Percentiles rank a stretch among this genome's conserved stretches.
phyloP scores from a whole-genome alignment of 108 stramenopile genomes.

The Cyclotella distinguenda region DNA sequence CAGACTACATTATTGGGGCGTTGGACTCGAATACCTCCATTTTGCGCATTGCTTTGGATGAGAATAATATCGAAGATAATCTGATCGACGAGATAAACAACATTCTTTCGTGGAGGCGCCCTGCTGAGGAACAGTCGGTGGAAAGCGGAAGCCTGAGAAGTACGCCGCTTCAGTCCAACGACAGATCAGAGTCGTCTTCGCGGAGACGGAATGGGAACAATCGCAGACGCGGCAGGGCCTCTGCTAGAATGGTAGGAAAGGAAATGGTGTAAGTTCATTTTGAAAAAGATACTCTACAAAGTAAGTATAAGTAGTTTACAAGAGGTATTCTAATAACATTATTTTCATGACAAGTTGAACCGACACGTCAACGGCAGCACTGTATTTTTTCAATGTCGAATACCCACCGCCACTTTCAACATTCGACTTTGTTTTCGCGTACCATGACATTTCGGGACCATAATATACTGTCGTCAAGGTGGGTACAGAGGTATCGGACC shows the following conservation, averaged over 20 bases:
- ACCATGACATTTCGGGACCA: too few species aligned
- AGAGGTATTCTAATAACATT: too few species aligned
- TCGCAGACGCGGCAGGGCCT: background rate
- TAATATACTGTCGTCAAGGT: too few species aligned
- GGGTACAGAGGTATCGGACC: background rate
- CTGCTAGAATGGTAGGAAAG: slow-evolving; percentile 1
- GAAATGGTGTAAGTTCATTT: background rate
- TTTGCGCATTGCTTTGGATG: slow-evolving; percentile 24
- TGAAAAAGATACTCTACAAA: too few species aligned
- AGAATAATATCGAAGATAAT: slow-evolving; percentile 32
- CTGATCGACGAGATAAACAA: slow-evolving; percentile 31
- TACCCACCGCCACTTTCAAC: too few species aligned
- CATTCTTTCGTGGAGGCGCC: slow-evolving; percentile 2
- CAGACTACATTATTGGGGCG: slow-evolving; percentile 29
- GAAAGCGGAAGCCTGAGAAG: too few species aligned
- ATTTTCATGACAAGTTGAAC: too few species aligned
- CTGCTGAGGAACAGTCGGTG: background rate
- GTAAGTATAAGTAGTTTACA: too few species aligned
- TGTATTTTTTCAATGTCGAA: too few species aligned
- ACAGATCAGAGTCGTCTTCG: background rate
- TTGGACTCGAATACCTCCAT: slow-evolving; percentile 36
- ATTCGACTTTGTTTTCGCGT: too few species aligned
- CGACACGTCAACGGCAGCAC: too few species aligned
- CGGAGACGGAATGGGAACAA: background rate
- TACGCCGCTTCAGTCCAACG: background rate